Conservation (phyloP, 2,329 filamentous ascomycete genomes). For the Amauroascus verrucosus region DNA sequence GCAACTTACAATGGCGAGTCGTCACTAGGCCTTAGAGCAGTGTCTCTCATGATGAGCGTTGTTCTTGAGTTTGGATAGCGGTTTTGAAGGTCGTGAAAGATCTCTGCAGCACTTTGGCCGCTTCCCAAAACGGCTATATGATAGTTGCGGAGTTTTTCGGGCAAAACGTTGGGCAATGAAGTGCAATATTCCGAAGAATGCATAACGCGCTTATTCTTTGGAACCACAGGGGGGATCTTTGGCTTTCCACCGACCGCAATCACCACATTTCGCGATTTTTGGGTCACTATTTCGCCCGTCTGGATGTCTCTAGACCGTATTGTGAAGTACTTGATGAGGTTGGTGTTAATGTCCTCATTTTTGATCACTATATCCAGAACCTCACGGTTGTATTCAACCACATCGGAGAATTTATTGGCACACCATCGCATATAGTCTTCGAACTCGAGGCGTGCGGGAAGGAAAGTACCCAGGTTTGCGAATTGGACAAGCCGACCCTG, state of each 20-base stretch:
- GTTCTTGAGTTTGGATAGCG: conserved; percentile 75
- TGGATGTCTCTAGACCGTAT: conserved; percentile 55
- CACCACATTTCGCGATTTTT: conserved; percentile 44
- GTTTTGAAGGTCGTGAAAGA: conserved; percentile 78
- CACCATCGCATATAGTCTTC: conserved; percentile 96
- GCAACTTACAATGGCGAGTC: conserved; percentile 78
- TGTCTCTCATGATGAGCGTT: conserved; percentile 66
- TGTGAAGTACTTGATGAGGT: conserved; percentile 52
- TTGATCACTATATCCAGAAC: conserved; percentile 61
- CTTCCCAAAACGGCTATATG: conserved; percentile 79
- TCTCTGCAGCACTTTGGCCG: conserved; percentile 88
- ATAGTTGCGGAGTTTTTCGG: conserved; percentile 41
- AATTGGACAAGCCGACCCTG: conserved; percentile 78
- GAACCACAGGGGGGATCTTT: conserved; percentile 60
- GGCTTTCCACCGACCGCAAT: conserved; percentile 58
- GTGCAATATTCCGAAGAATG: conserved; percentile 79
- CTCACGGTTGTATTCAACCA: conserved; percentile 67
- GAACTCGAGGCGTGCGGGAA: conserved; percentile 77
- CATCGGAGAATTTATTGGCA: conserved; percentile 61
- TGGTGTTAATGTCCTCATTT: conserved; percentile 24
- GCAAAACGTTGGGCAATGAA: conserved; percentile 30
- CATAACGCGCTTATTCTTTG: conserved; percentile 61
- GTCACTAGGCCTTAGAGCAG: conserved; percentile 79
- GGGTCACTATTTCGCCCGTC: conserved; percentile 32
- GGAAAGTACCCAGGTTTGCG: conserved; percentile 79